These are phyloP conservation scores for Paraphaeosphaeria sporulosa DNA, from an alignment of 2,329 filamentous ascomycete genomes.

Conservation along the genomic window DNA sequence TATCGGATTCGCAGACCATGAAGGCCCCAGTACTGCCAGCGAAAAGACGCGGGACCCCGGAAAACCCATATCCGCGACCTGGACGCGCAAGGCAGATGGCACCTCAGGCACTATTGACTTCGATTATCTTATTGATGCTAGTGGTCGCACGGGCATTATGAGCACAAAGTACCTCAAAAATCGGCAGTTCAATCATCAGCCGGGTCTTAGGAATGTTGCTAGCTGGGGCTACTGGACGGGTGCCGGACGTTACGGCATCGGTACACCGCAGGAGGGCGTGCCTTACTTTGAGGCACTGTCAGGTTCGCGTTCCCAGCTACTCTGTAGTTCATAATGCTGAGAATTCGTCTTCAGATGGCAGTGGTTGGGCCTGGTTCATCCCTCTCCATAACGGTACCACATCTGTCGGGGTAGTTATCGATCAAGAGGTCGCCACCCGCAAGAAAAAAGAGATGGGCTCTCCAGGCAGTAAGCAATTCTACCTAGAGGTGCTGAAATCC, in stretches of 20 bases:
- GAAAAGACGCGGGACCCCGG: conserved; percentile 5
- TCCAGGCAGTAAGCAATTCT: conserved; percentile 1
- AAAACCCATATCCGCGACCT: conserved; percentile 19
- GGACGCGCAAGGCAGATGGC: conserved; percentile 22
- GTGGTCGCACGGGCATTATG: conserved; percentile 55
- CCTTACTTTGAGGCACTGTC: conserved; percentile 54
- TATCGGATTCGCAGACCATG: conserved; percentile 18
- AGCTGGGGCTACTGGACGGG: conserved; percentile 59
- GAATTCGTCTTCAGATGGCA: background rate
- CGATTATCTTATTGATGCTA: conserved; percentile 60
- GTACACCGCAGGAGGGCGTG: conserved; percentile 45
- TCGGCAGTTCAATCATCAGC: conserved; percentile 52
- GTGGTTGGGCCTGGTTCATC: background rate
- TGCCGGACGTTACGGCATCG: conserved; percentile 42
- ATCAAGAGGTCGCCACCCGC: background rate
- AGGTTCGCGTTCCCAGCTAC: conserved; percentile 2
- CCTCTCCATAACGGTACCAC: background rate
- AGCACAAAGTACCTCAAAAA: conserved; percentile 60
- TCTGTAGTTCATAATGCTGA: background rate
- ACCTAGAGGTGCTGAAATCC: background rate
- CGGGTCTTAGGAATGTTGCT: conserved; percentile 58
- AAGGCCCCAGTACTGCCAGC: background rate
- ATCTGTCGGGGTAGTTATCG: background rate
- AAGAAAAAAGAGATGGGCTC: background rate
- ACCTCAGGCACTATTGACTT: conserved; percentile 52